A percentile compares a stretch with the other conserved stretches of the same genome.
Evolutionary conservation across 2,329 filamentous ascomycete species (phyloP).

Genomic region (Alternaria atra): DNA sequence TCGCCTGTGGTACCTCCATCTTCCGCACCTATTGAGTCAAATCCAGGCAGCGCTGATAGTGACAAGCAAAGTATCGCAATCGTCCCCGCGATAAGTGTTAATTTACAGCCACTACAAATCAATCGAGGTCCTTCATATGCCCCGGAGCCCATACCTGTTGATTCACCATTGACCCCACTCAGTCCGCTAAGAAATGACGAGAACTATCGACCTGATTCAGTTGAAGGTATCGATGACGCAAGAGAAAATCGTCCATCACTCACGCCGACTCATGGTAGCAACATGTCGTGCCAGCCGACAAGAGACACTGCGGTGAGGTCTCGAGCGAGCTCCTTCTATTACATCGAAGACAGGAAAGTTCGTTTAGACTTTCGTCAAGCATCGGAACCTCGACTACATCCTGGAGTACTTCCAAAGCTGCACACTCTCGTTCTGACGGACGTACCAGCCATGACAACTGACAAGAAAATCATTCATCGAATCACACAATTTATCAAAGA

Average conservation of each 20-base stretch:
- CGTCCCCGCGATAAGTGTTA: conserved; percentile 36
- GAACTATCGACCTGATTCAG: conserved; percentile 8
- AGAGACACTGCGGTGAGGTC: conserved; percentile 14
- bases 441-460: conserved; percentile 59
- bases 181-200: conserved; percentile 23
- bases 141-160: conserved; percentile 54
- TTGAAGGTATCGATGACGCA: background rate
- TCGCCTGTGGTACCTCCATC: conserved; percentile 9
- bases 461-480: conserved; percentile 49
- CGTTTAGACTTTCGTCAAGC: conserved; percentile 46
- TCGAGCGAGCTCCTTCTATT: conserved; percentile 35
- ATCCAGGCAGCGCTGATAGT: background rate
- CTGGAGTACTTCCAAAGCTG: conserved; percentile 63
- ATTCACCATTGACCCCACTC: conserved; percentile 23
- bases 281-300: background rate
- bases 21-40: background rate
- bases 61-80: background rate
- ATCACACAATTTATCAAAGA: conserved; percentile 65
- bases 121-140: conserved; percentile 57
- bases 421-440: conserved; percentile 66
- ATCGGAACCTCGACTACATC: conserved; percentile 56
- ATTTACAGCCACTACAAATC: conserved; percentile 42
- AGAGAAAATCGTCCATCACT: conserved; percentile 27
- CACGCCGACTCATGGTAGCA: conserved; percentile 7
- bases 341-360: conserved; percentile 41